Conservation (phyloP, 495 filamentous ascomycete species). For the Annulohypoxylon stygium region DNA sequence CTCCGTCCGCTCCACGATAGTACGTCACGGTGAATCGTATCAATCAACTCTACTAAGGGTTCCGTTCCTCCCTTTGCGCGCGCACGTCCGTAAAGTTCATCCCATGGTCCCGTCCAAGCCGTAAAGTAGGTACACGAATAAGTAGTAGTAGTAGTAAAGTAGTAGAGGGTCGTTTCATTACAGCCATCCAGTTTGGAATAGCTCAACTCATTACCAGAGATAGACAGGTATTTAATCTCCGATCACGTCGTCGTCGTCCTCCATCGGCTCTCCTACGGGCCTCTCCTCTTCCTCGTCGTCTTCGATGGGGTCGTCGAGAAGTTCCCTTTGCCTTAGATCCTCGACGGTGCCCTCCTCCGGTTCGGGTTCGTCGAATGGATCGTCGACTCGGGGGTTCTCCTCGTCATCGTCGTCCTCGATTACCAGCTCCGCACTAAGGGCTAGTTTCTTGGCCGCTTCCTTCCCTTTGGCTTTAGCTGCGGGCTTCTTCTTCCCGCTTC, state of each 20-base stretch:
- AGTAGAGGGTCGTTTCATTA: constrained; percentile 1
- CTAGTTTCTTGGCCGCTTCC: constrained; percentile 56
- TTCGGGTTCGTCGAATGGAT: constrained; percentile 59
- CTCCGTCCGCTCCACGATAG: constrained; percentile 1
- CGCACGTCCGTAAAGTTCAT: constrained; percentile 18
- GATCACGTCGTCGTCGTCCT: constrained; percentile 77
- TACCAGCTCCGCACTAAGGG: constrained; percentile 61
- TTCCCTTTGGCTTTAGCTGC: constrained; percentile 63
- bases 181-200: not conserved
- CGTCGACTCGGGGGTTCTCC: constrained; percentile 55
- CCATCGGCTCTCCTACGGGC: constrained; percentile 57
- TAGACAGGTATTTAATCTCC: constrained; percentile 66
- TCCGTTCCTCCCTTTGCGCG: not conserved
- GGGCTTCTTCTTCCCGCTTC: constrained; percentile 59
- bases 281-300: constrained; percentile 65
- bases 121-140: constrained; percentile 16
- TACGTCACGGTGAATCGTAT: constrained; percentile 16
- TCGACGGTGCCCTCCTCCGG: constrained; percentile 69
- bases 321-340: constrained; percentile 70
- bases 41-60: constrained; percentile 15
- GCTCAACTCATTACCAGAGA: not conserved
- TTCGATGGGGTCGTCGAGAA: constrained; percentile 67
- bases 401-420: constrained; percentile 66
- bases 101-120: constrained; percentile 10
- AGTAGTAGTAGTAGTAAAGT: not conserved